Conservation (phyloP, 1,284 basidiomycete species). For the Ceratobasidium sp. region DNA sequence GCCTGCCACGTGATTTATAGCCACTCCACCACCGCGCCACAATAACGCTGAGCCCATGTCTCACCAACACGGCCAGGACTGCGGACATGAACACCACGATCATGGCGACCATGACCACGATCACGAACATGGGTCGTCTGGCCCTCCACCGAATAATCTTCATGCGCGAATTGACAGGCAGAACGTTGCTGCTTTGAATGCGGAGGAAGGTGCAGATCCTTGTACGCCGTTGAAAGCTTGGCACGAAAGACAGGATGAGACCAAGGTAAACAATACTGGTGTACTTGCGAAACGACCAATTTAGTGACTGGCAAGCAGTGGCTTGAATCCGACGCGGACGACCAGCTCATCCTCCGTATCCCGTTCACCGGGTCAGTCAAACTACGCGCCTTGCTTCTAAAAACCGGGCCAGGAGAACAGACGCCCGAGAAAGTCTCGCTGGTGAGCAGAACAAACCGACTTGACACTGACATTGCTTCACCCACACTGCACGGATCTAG, state of each 20-base stretch:
- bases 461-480: conserved; percentile 1
- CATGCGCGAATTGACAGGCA: conserved; percentile 73
- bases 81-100: conserved; percentile 60
- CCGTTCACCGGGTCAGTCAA: conserved; percentile 85
- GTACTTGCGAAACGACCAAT: not conserved
- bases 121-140: conserved; percentile 51
- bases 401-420: conserved; percentile 75
- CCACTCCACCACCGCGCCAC: conserved; percentile 5
- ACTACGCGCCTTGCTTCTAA: conserved; percentile 75
- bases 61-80: conserved; percentile 65
- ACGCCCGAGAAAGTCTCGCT: conserved; percentile 73
- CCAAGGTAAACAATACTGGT: conserved; percentile 58
- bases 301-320: conserved; percentile 59
- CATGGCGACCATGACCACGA: conserved; percentile 61
- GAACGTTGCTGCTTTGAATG: conserved; percentile 78
- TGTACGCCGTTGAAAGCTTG: conserved; percentile 76
- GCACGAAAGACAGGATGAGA: conserved; percentile 72
- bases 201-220: conserved; percentile 58
- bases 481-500: conserved; percentile 55
- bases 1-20: conserved; percentile 12
- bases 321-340: conserved; percentile 83
- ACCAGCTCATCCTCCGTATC: conserved; percentile 74
- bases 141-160: conserved; percentile 68
- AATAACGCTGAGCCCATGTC: conserved; percentile 49
- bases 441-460: conserved; percentile 58